Evolutionary conservation across 805 yeast species (phyloP).

Genomic region (Millerago galiae): DNA sequence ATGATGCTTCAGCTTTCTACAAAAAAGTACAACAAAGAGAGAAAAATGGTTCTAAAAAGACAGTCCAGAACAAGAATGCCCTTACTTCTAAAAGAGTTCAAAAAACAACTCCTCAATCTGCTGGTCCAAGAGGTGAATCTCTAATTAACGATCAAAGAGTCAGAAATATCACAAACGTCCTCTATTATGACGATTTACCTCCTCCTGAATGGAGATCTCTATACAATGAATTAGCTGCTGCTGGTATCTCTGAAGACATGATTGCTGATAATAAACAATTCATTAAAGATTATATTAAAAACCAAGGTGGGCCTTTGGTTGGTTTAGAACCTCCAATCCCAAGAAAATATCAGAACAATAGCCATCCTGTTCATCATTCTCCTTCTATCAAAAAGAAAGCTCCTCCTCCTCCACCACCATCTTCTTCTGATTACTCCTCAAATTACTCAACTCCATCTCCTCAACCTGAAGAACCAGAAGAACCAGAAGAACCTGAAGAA

Average conservation of each 20-base stretch:
- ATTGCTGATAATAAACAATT: slow-evolving; percentile 81
- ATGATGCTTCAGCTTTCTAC: slow-evolving; percentile 79
- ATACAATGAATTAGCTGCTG: slow-evolving; percentile 63
- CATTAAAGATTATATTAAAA: slow-evolving; percentile 68
- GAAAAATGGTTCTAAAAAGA: slow-evolving; percentile 82
- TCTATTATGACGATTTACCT: slow-evolving; percentile 72
- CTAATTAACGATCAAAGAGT: slow-evolving; percentile 44
- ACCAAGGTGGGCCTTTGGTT: slow-evolving; percentile 73
- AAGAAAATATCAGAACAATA: slow-evolving; percentile 40
- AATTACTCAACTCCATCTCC: slow-evolving; percentile 32
- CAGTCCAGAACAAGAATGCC: slow-evolving; percentile 82
- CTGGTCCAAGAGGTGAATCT: slow-evolving; percentile 25
- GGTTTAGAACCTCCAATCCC: slow-evolving; percentile 85
- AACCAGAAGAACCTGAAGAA: slow-evolving; percentile 3
- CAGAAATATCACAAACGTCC: slow-evolving; percentile 49
- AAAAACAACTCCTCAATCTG: slow-evolving; percentile 23
- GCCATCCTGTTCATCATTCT: background rate
- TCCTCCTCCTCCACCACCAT: slow-evolving; percentile 36
- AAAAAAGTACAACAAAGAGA: slow-evolving; percentile 70
- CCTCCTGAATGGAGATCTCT: slow-evolving; percentile 81
- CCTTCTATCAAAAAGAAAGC: slow-evolving; percentile 33
- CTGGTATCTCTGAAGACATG: slow-evolving; percentile 84
- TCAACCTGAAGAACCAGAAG: background rate
- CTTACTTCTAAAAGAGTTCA: slow-evolving; percentile 61
- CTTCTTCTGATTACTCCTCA: slow-evolving; percentile 14